Conservation (phyloP, 2,329 filamentous ascomycete genomes). For the Parastagonospora avenae region DNA sequence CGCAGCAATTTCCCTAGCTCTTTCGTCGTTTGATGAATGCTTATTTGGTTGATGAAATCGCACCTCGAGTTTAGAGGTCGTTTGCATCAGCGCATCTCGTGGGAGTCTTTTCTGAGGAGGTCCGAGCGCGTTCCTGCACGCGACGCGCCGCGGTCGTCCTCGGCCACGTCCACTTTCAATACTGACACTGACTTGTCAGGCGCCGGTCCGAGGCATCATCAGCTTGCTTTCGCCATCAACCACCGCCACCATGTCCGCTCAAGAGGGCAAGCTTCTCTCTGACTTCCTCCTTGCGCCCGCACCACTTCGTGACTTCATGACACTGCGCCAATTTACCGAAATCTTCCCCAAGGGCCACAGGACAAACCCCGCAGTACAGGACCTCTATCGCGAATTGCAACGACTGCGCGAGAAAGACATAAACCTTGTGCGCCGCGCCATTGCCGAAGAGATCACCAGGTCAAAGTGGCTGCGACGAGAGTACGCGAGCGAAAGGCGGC, state of each 20-base stretch:
- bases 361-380: conserved; percentile 68
- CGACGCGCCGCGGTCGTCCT: conserved; percentile 6
- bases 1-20: too few relatives aligned
- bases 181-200: neutral
- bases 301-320: conserved; percentile 72
- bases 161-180: too few relatives aligned
- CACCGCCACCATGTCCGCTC: conserved; percentile 65
- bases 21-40: neutral
- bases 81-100: conserved; percentile 14
- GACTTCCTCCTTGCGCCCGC: conserved; percentile 81
- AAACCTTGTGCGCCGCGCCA: conserved; percentile 69
- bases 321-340: conserved; percentile 74
- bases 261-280: conserved; percentile 74
- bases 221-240: neutral
- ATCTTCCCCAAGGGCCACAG: conserved; percentile 74
- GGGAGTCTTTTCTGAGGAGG: conserved; percentile 22
- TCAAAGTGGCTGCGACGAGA: conserved; percentile 64
- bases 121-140: conserved; percentile 19
- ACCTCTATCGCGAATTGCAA: conserved; percentile 80
- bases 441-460: conserved; percentile 67
- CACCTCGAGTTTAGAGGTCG: conserved; percentile 12
- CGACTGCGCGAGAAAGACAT: conserved; percentile 71
- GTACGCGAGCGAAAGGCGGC: conserved; percentile 60
- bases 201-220: neutral
- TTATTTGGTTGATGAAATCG: neutral